Conservation (phyloP, 495 filamentous ascomycete genomes). For the Bacidia rubella region DNA sequence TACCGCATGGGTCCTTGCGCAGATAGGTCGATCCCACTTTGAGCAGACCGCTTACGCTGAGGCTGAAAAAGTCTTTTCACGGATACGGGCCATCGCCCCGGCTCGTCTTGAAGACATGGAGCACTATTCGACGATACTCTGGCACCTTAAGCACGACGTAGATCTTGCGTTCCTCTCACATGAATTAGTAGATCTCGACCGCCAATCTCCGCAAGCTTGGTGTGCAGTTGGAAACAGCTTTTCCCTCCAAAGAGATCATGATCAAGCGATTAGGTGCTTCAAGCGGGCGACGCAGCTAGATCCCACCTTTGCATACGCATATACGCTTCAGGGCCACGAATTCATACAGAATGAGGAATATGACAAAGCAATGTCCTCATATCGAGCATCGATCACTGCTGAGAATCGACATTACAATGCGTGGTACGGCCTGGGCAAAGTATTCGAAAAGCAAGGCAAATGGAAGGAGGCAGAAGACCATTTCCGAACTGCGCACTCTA, state of each 20-base stretch:
- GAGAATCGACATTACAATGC: slow-evolving; percentile 91
- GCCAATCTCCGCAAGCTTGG: slow-evolving; percentile 87
- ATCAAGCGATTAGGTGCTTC: slow-evolving; percentile 89
- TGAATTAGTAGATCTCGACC: slow-evolving; percentile 71
- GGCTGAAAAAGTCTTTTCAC: slow-evolving; percentile 71
- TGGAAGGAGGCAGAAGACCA: slow-evolving; percentile 81
- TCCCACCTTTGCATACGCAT: slow-evolving; percentile 85
- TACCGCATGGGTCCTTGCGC: slow-evolving; percentile 87
- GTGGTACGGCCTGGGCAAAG: slow-evolving; percentile 87
- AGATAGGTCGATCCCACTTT: slow-evolving; percentile 78
- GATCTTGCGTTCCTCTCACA: slow-evolving; percentile 87
- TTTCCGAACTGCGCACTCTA: slow-evolving; percentile 69
- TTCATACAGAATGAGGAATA: slow-evolving; percentile 95
- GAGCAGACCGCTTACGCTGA: slow-evolving; percentile 75
- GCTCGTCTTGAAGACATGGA: slow-evolving; percentile 87
- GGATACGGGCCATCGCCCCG: slow-evolving; percentile 60
- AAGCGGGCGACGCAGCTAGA: slow-evolving; percentile 84
- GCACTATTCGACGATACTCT: slow-evolving; percentile 91
- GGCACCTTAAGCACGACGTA: slow-evolving; percentile 85
- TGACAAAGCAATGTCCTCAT: slow-evolving; percentile 79
- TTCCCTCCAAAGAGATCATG: slow-evolving; percentile 87
- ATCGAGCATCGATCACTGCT: slow-evolving; percentile 67
- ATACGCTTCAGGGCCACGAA: slow-evolving; percentile 90
- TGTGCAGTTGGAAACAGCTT: slow-evolving; percentile 91
- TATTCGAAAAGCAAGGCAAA: slow-evolving; percentile 90